Base-by-base conservation (phyloP, 768 basidiomycete genomes). In the Leccinum longicurvipes region DNA sequence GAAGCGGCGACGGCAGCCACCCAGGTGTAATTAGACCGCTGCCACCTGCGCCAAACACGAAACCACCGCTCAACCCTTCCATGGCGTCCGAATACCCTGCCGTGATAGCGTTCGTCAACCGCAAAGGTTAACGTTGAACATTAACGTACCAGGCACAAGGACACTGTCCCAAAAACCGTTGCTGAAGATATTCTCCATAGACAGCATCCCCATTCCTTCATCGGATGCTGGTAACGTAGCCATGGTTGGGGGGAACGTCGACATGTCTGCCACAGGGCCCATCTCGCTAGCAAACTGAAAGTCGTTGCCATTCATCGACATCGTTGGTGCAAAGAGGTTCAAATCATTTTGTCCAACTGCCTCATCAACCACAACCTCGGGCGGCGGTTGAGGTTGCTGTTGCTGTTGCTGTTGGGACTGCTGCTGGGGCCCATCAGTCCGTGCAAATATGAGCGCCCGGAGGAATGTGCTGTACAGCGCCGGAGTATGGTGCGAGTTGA, bases 201-300 rank as follows among this genome's bases (percentile, higher is more conserved):
- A 85, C 58, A 93, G 66, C 74, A 79, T 70, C 41, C 77, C 79
- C 55, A 69, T 67, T 46, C 70, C 67, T 57, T 74, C 75, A 67
- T 73, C 73, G 32, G 77, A 67, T 34, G 67, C 47, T 52, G 78
- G 76, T 54, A 74, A 53, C 5, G 83, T 78, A 47, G 83, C 86
- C 87, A 91, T 91, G 51, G 87, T 91, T n/a, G 91, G 91, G 48
- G 90, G 91, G 80, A 92, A 92, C 53, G 84, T 90, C 47, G 86
- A 82, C 63, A 92, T 84, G 67, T 92, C 90, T 58, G 80, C 82
- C 15, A 85, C 88, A 4, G 88, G 89, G 0, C 90, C 91, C 87
- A 91, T 91, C 76, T 93, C 91, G 51, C 89, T 77, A 51, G 84
- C 83, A 63, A 89, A 86, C 56, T 86, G 82, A 72, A 86, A 90